Evolutionary conservation across 106 monocot genomes (phyloP), one percentile per base, ranked within the genome.

Genomic region (Vanilla planifolia): DNA sequence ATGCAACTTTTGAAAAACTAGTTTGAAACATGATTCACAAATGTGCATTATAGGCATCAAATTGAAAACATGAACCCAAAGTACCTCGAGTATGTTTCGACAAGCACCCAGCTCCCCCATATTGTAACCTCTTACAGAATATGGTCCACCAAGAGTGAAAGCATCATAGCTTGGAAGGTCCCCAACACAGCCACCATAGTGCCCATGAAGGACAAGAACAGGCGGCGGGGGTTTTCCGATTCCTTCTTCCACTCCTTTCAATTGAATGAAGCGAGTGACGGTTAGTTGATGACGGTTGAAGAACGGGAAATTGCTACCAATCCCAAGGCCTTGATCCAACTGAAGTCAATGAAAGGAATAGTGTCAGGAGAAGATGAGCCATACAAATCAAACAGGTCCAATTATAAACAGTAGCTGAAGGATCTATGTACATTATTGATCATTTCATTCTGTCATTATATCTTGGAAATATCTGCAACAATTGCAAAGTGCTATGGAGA

Each of bases 231-330:
- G 72, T 62, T 92, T 98, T 43, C 79, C 81, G 29, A 77, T 75
- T 15, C 92, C 98, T 73, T 88, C 88, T 55, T 88, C 85, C 6
- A 85, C 92, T 43, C 74, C 36, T 59, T 85, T 98, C 48, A 98
- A 71, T 26, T 69, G 92, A 44, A 98, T 61, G 68, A 98, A 92
- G 43, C 79, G 80, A 11, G 92, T 98, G 19, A 85, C 0, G 3
- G 85, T 82, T 53, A 98, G 82, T 63, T 98, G 98, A 61, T 98
- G 92, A 24, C 98, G 76, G 51, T 98, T 98, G 79, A 98, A 98
- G 67, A 98, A 79, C 19, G 98, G 98, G 64, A 75, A 80, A 4
- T 79, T 85, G 82, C 77, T 92, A 46, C 98, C 98, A 3, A 92
- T 83, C 22, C 87, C 87, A 29, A 98, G 75, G 27, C 98, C 98